phyloP scores from a whole-genome alignment of 345 rosid genomes.

The Eucalyptus lansdowneana region DNA sequence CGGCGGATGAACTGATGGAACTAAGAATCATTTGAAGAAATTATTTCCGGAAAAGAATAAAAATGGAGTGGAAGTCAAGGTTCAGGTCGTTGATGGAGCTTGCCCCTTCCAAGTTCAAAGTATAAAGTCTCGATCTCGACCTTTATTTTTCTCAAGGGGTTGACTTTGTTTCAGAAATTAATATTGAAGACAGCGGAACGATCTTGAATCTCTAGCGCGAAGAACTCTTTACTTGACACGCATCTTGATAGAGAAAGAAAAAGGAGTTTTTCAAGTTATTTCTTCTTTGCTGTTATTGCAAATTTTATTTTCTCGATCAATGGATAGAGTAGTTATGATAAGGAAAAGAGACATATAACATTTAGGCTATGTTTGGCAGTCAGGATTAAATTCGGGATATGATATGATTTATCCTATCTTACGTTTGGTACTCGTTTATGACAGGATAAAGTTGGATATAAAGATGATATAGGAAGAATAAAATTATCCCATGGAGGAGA shows the following conservation, averaged over 20 bases:
- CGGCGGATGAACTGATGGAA: not conserved
- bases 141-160: not conserved
- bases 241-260: not conserved
- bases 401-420: too few species aligned
- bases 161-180: not conserved
- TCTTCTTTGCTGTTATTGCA: not conserved
- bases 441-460: too few species aligned
- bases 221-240: not conserved
- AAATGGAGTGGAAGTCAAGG: not conserved
- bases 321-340: not conserved
- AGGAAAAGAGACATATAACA: not conserved
- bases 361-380: not conserved
- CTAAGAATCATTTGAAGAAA: not conserved
- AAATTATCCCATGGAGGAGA: too few species aligned
- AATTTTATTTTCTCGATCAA: not conserved
- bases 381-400: too few species aligned
- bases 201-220: not conserved
- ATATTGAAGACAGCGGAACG: not conserved
- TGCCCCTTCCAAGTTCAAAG: not conserved
- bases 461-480: too few species aligned
- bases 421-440: too few species aligned
- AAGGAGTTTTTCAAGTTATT: not conserved
- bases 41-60: not conserved
- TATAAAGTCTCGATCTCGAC: not conserved
- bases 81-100: not conserved